Percentiles rank a stretch among this genome's conserved stretches.
These are phyloP conservation scores for Diaporthe destruens DNA, from an alignment of 2,329 filamentous ascomycete species.

Conservation along the genomic window DNA sequence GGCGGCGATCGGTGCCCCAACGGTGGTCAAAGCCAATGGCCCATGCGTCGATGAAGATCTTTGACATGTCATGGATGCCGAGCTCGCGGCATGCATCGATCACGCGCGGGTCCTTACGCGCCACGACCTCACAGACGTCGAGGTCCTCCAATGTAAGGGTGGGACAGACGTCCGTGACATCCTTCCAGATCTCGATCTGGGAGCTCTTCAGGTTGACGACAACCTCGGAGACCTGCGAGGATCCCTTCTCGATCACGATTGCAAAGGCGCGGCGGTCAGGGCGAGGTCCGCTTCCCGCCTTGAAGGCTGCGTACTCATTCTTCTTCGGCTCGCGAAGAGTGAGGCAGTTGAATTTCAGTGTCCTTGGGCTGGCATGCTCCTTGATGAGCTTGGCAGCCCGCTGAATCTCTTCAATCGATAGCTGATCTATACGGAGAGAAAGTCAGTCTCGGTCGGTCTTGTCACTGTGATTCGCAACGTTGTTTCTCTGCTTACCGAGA, in stretches of 20 bases:
- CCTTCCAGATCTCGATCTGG: slow-evolving; percentile 59
- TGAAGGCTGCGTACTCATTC: slow-evolving; percentile 71
- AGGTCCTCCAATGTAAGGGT: slow-evolving; percentile 88
- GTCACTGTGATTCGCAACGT: neutral
- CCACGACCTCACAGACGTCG: slow-evolving; percentile 80
- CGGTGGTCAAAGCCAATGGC: slow-evolving; percentile 95
- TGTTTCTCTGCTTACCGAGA: slow-evolving; percentile 49
- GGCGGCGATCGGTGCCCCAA: slow-evolving; percentile 80
- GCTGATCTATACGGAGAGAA: slow-evolving; percentile 56
- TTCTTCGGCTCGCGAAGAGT: slow-evolving; percentile 76
- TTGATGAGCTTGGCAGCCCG: slow-evolving; percentile 63
- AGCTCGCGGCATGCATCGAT: slow-evolving; percentile 94
- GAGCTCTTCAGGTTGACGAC: slow-evolving; percentile 61
- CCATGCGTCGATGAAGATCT: slow-evolving; percentile 97
- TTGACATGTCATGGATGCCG: slow-evolving; percentile 86
- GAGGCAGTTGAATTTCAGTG: slow-evolving; percentile 70
- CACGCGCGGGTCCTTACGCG: slow-evolving; percentile 83
- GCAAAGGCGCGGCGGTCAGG: slow-evolving; percentile 63
- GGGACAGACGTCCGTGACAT: slow-evolving; percentile 60
- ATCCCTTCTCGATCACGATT: slow-evolving; percentile 60
- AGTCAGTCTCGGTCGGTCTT: neutral
- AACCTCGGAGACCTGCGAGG: slow-evolving; percentile 61
- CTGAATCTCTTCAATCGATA: slow-evolving; percentile 67
- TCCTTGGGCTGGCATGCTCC: slow-evolving; percentile 50
- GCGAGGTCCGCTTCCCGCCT: slow-evolving; percentile 61